A percentile compares a stretch with the other conserved stretches of the same genome.
phyloP scores from a whole-genome alignment of 805 yeast species.

The Hanseniaspora lachancei region DNA sequence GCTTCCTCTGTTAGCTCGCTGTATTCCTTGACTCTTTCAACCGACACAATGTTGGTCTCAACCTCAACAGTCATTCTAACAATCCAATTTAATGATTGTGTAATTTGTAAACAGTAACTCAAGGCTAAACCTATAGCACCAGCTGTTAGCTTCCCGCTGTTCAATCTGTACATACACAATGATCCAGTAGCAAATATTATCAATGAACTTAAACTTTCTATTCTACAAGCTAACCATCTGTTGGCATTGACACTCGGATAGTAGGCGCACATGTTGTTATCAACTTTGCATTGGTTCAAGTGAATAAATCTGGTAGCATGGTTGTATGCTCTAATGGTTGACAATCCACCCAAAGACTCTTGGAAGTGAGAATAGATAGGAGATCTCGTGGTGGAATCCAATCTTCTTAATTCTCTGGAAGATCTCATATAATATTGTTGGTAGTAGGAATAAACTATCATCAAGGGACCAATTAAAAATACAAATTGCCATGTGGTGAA shows the following conservation, averaged over 20 bases:
- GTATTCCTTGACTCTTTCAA: constrained; percentile 87
- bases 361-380: constrained; percentile 78
- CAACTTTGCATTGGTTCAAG: constrained; percentile 59
- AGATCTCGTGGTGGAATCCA: constrained; percentile 66
- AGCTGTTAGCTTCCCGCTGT: constrained; percentile 59
- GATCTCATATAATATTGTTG: constrained; percentile 66
- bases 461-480: constrained; percentile 57
- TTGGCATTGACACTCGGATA: constrained; percentile 88
- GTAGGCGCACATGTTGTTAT: constrained; percentile 78
- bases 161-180: constrained; percentile 57
- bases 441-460: constrained; percentile 50
- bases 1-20: constrained; percentile 76
- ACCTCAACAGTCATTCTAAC: constrained; percentile 98
- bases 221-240: constrained; percentile 93
- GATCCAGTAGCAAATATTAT: constrained; percentile 81
- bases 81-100: constrained; percentile 92
- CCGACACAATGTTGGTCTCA: constrained; percentile 92
- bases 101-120: constrained; percentile 82
- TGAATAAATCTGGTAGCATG: constrained; percentile 51
- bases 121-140: constrained; percentile 91
- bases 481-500: constrained; percentile 79
- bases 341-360: constrained; percentile 63
- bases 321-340: constrained; percentile 61
- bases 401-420: constrained; percentile 70
- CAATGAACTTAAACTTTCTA: constrained; percentile 80